Base-by-base conservation (phyloP, 352 stramenopile genomes). In the Hyaloperonospora brassicae region DNA sequence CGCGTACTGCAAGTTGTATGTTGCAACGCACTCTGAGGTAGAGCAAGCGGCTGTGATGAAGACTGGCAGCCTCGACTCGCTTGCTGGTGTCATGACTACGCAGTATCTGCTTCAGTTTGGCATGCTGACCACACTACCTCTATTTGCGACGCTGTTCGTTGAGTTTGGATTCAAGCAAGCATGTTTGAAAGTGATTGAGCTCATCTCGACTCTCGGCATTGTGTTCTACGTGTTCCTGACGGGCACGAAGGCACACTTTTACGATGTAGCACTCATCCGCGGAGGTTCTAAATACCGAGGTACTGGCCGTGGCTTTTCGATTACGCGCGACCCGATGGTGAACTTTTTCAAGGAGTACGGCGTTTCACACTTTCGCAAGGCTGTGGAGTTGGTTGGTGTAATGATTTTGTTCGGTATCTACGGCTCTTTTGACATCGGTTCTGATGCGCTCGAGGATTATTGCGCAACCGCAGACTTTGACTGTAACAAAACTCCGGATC, bases 271-370 rank as follows among this genome's bases (percentile, higher is more conserved):
- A 14, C 59, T 95, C 9, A 84, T 91, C 49, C 82, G 83, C 36
- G 84, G 84, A 51, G 84, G 83, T 4, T 89, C 80, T 38, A 92
- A 95, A 59, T 95, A 95, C 47, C 78, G 83, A 35, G 84, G 79
- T 11, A 95, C 84, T 4, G 84, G 84, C 14, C 84, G 84, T 70
- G 84, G 84, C 5, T 95, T 95, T 60, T 80, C 79, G 5, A 95
- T 95, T 41, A 91, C 83, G 21, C 75, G 84, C 34, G 82, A 90
- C 23, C 76, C 84, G 0, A 90, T 94, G 76, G 82, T 92, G 9
- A 87, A 87, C 42, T 92, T 94, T 45, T 93, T 93, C 47, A 91
- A 94, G 50, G 84, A 92, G 55, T 94, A 94, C 46, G 75, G 68
- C 34, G 81, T 89, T 36, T 93, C 82, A 4, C 84, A 94, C 68